Base-by-base conservation (phyloP, 768 basidiomycete genomes). In the Russula vinacea region DNA sequence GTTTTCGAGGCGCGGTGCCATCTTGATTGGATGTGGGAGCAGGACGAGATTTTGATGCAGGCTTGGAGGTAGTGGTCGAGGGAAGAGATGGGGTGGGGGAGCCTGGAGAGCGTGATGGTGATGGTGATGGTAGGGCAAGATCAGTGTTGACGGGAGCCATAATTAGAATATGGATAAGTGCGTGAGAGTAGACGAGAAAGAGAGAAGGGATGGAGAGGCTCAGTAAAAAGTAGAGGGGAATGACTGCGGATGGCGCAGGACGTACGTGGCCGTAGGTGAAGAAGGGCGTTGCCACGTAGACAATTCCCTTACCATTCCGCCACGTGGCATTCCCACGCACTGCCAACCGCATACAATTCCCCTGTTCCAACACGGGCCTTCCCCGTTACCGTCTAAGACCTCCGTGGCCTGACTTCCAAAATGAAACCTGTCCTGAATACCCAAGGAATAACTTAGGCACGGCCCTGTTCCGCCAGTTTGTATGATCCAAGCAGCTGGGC, bases 1-100 rank as follows among this genome's bases (percentile, higher is more conserved):
- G 89, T 73, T 93, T 93, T 69, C 90, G 87, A 33, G 89, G 82
- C 16, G 87, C 83, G 35, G 52, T 26, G 17, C 22, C 22, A 42
- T 60, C 53, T 55, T 67, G 60, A 42, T 42, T 10, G 14, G 39
- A 50, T 64, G 56, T 63, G 40, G 57, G 66, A 56, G 62, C 40
- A 65, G 62, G 54, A 63, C 59, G 51, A 57, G 67, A 70, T 45
- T 62, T 71, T 37, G 66, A 60, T 51, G 66, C 45, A 53, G 62
- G 53, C 26, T 67, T 61, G 58, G 58, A 57, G 40, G 66, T 26
- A 24, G 66, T 42, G 3, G 59, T 26, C 29, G 47, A 26, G 0
- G 62, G 29, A 22, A 55, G 56, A 19, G 68, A 56, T 50, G 68
- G 62, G 13, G 62, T 40, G 32, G 68, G 62, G 5, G 68, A 33